Evolutionary conservation across 495 filamentous ascomycete genomes (phyloP).

Genomic region (Staphylotrichum tortipilum): DNA sequence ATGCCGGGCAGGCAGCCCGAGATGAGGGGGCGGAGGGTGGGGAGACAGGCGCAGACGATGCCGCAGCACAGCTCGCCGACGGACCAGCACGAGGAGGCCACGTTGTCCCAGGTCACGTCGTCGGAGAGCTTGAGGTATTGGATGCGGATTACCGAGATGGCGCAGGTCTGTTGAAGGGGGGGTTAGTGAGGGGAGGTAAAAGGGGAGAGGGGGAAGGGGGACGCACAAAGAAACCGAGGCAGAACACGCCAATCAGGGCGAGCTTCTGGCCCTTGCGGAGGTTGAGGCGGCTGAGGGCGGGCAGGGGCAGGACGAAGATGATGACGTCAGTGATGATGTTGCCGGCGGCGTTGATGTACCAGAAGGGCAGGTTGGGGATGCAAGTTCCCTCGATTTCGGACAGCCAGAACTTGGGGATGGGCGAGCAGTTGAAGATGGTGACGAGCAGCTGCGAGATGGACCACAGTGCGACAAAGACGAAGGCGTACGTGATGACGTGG

Average conservation of each 20-base stretch:
- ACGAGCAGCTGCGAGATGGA: conserved; percentile 35
- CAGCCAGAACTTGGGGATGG: conserved; percentile 35
- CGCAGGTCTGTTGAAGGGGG: conserved; percentile 35
- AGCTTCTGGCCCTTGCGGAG: conserved; percentile 20
- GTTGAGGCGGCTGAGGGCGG: conserved; percentile 24
- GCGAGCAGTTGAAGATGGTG: conserved; percentile 30
- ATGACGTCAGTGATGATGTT: conserved; percentile 47
- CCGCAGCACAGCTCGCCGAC: conserved; percentile 49
- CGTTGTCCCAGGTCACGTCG: conserved; percentile 50
- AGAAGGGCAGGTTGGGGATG: conserved; percentile 36
- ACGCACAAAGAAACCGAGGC: conserved; percentile 26
- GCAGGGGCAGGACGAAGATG: conserved; percentile 45
- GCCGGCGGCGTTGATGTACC: conserved; percentile 42
- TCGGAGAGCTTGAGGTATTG: conserved; percentile 38
- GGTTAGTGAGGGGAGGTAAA: not conserved
- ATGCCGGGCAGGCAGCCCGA: conserved; percentile 30
- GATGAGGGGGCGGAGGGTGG: conserved; percentile 46
- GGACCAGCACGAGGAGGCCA: conserved; percentile 51
- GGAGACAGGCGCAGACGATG: conserved; percentile 49
- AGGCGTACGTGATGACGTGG: conserved; percentile 17
- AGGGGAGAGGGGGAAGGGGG: not conserved
- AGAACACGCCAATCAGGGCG: conserved; percentile 22
- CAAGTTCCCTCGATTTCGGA: conserved; percentile 24
- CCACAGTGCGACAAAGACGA: conserved; percentile 29
- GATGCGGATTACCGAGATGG: conserved; percentile 50